Base-by-base conservation (phyloP, 257 asterid species). In the Handroanthus guayacan region DNA sequence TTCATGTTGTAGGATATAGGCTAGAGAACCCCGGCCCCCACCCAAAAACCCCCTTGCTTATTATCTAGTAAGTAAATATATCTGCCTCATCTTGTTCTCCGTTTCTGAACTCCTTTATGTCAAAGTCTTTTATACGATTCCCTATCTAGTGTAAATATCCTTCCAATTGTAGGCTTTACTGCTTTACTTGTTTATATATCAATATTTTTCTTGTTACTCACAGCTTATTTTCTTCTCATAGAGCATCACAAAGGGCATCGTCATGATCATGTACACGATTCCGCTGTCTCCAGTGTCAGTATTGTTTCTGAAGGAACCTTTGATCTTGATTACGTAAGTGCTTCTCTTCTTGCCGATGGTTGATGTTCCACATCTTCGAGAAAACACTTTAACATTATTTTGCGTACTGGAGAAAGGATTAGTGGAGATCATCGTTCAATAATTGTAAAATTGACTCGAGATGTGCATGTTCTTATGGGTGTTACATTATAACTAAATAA, bases 281-380 rank as follows among this genome's bases (percentile, higher is more conserved):
- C 98, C 13, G 90, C 94, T 4, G 98, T 95, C 74, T 70, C 96
- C 83, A 95, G 99, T 57, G 94, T 95, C 80, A 92, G 99, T 77
- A 89, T 95, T 65, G 96, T 95, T 67, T 87, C 97, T 0, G 97
- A 92, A 80, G 99, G 99, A 66, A 91, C 89, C 77, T 79, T 92
- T 81, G 97, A 95, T 82, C 90, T 92, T 20, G 99, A 95, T 81
- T 96, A 88, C 86, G 99, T 95, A 85, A 85, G 83, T 67, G 17
- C 77, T 76, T 69, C 75, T 74, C 74, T 57, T 67, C 45, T 48
- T 68, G 18, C 65, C 39, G 55, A 37, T 36, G 18, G 37, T 38
- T 56, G 14, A 25, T 65, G 34, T 78, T 56, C 12, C 43, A 14
- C 57, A 44, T 62, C 18, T 61, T 67, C 9, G 36, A 62, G 54